Evolutionary conservation across 2,329 filamentous ascomycete species (phyloP), one percentile per base, ranked within the genome.

Genomic region (Aspergillus flavus): DNA sequence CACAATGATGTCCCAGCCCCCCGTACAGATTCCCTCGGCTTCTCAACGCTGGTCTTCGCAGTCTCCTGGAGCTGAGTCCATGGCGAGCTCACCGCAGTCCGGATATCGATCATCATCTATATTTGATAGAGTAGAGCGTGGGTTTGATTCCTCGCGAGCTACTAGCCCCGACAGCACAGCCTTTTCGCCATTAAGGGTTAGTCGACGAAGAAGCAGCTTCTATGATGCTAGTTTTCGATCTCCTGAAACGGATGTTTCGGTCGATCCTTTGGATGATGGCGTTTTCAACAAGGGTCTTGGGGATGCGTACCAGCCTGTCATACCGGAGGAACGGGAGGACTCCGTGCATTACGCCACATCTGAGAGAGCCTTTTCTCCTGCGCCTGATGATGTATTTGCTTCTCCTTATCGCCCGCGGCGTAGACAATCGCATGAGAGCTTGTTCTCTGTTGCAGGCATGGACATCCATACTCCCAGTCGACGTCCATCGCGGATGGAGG

Each of bases 401-500:
- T 63, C 68, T 32, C 72, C 69, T 48, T 72, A 68, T 77, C 81
- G 79, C 59, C 76, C 78, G 2, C 77, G 94, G 4, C 90, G 87
- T 46, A 89, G 90, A 36, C 84, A 88, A 2, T 97, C 94, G 1
- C 93, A 96, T 70, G 94, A 97, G 75, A 96, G 92, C 21, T 89
- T 97, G 65, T 86, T 97, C 69, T 97, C 94, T 0, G 85, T 97
- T 1, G 87, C 89, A 0, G 93, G 93, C 2, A 89, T 97, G 75
- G 94, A 97, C 73, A 96, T 97, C 57, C 93, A 96, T 75, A 93
- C 91, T 0, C 83, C 96, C 5, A 89, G 90, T 71, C 84, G 85
- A 1, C 87, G 91, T 4, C 92, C 92, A 0, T 92, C 91, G 39
- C 92, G 96, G 71, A 85, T 95, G 63, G 86, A 89, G 21, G 81